phyloP scores from a whole-genome alignment of 768 basidiomycete species.

The Rhodocollybia butyracea region DNA sequence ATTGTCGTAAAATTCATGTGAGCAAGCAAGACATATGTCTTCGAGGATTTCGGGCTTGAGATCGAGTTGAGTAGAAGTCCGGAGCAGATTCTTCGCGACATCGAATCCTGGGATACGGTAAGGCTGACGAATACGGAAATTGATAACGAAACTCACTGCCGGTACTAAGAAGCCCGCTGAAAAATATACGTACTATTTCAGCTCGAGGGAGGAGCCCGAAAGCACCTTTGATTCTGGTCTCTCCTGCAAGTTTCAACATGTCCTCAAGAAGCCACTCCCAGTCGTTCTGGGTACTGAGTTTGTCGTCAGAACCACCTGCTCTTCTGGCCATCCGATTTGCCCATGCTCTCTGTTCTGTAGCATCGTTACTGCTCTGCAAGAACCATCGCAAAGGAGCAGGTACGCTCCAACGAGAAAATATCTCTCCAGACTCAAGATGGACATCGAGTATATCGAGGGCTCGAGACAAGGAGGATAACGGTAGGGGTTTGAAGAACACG shows the following conservation, averaged over 20 bases:
- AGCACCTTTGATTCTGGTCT: constrained; percentile 65
- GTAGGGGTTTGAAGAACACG: constrained; percentile 79
- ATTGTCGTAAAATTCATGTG: constrained; percentile 93
- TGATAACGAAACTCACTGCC: constrained; percentile 65
- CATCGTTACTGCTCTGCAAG: constrained; percentile 67
- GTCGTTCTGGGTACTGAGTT: constrained; percentile 59
- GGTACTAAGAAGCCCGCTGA: constrained; percentile 80
- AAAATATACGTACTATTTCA: constrained; percentile 80
- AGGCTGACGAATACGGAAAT: constrained; percentile 1
- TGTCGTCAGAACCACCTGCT: constrained; percentile 52
- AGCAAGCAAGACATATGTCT: constrained; percentile 75
- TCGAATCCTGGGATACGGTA: constrained; percentile 59
- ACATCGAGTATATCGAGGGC: constrained; percentile 90
- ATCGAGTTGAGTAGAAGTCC: constrained; percentile 41
- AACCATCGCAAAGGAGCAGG: constrained; percentile 88
- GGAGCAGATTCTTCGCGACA: constrained; percentile 62
- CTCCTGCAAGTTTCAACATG: constrained; percentile 79
- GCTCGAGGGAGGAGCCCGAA: constrained; percentile 71
- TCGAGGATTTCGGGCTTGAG: constrained; percentile 52
- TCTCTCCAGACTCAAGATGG: constrained; percentile 92
- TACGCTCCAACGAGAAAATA: constrained; percentile 83
- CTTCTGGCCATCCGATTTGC: constrained; percentile 83
- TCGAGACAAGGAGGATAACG: constrained; percentile 69
- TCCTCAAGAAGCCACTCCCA: constrained; percentile 90
- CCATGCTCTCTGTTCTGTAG: constrained; percentile 72